Base-by-base conservation (phyloP, 2,329 filamentous ascomycete species). In the Calonectria henricotiae region DNA sequence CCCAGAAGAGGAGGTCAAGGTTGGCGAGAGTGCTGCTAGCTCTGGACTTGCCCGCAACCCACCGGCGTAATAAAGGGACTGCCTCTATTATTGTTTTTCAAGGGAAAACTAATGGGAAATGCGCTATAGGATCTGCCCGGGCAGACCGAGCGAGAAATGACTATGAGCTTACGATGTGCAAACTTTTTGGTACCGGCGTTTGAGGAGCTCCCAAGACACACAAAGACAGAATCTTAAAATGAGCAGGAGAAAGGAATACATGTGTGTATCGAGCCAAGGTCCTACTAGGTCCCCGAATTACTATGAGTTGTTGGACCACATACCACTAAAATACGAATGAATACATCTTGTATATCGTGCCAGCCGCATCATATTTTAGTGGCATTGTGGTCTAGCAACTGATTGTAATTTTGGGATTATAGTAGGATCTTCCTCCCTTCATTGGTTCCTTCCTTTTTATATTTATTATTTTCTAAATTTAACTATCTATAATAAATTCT, bases 11-110 rank as follows among this genome's bases (percentile, higher is more conserved):
- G 89, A 90, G 77, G 80, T 91, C 49, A 85, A 85, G 62, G 89
- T 91, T 32, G 89, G 89, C 1, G 89, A 91, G 82, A 91, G 89
- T 71, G 89, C 89, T 0, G 87, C 89, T 1, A 90, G 87, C 74
- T 78, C 79, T 17, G 79, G 80, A 20, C 73, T 81, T 20, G 71
- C 65, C n/a, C 68, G 74, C 27, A 73, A 65, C 13, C 37, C 67
- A 1, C 67, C 68, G 66, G 73, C 62, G 69, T 47, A 32, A 58
- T 61, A 15, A 30, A 30, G 41, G 35, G 2, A n/a, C 17, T 17
- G 17, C 58, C 3, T 9, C 23, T 9, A 20, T 23, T 47, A 32
- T 27, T 37, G 5, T 37, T 37, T 39, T 4, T 39, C 20, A 25
- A 37, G 32, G 46, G 43, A 46, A n/a, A 15, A 30, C 7, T 41